Percentiles rank a stretch among this genome's conserved stretches.
These are phyloP conservation scores for Lentinus polychrous DNA, from an alignment of 1,284 basidiomycete species.

Conservation along the genomic window DNA sequence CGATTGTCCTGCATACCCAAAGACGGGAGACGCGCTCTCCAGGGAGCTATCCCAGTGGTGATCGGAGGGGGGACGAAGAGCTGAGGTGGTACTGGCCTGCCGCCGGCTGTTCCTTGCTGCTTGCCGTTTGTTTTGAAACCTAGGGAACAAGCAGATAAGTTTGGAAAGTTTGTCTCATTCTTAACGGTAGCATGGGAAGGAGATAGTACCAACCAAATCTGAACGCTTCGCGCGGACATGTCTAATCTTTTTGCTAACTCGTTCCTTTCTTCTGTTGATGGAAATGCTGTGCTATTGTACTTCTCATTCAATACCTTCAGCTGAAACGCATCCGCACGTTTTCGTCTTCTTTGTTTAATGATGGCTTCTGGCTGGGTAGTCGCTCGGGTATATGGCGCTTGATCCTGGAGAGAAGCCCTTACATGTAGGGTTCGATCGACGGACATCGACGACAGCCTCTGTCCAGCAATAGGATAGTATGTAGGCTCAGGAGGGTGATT, in stretches of 20 bases:
- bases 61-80: constrained; percentile 26
- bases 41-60: constrained; percentile 41
- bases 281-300: constrained; percentile 76
- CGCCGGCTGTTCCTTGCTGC: constrained; percentile 70
- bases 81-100: constrained; percentile 40
- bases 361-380: constrained; percentile 46
- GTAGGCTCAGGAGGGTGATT: constrained; percentile 27
- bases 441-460: constrained; percentile 21
- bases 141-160: constrained; percentile 22
- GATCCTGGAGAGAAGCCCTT: constrained; percentile 23
- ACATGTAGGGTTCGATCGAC: constrained; percentile 25
- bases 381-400: constrained; percentile 36
- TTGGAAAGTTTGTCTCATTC: constrained; percentile 6
- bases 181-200: too few species aligned
- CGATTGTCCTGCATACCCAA: constrained; percentile 11
- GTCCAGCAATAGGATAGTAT: constrained; percentile 20
- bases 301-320: constrained; percentile 74
- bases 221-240: constrained; percentile 78
- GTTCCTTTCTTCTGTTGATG: constrained; percentile 76
- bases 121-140: constrained; percentile 84
- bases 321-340: constrained; percentile 73
- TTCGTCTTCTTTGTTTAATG: constrained; percentile 82
- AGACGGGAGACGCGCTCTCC: constrained; percentile 20
- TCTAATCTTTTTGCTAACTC: constrained; percentile 68
- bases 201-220: constrained; percentile 75